Conservation (phyloP, 2,329 filamentous ascomycete species). For the Paramyrothecium sp. region DNA sequence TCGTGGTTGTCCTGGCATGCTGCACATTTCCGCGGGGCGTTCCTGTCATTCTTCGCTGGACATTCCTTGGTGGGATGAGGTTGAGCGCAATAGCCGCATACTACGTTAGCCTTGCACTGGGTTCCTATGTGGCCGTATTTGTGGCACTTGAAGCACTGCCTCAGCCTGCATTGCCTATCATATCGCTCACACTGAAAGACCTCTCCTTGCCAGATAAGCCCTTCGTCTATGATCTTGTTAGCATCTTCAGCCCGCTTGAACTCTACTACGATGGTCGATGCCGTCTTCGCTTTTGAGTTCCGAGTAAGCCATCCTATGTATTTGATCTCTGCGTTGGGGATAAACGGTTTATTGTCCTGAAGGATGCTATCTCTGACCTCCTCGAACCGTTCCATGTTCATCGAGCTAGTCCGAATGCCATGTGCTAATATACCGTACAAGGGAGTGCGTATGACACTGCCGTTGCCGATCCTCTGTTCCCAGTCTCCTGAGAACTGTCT, state of each 20-base stretch:
- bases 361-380: constrained; percentile 2
- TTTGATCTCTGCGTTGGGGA: not conserved
- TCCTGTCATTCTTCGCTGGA: not conserved
- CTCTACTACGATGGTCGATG: constrained; percentile 5
- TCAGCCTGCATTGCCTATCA: constrained; percentile 4
- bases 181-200: constrained; percentile 5
- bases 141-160: constrained; percentile 7
- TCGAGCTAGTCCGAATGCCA: constrained; percentile 3
- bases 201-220: constrained; percentile 3
- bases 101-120: constrained; percentile 7
- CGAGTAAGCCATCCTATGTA: not conserved
- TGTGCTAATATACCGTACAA: constrained; percentile 2
- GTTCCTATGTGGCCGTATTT: constrained; percentile 10
- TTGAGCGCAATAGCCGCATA: constrained; percentile 7
- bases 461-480: not conserved
- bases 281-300: not conserved
- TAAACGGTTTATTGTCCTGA: constrained; percentile 2
- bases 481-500: not conserved
- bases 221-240: constrained; percentile 5
- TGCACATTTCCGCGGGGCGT: not conserved
- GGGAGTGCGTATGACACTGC: not conserved
- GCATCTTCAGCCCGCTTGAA: constrained; percentile 1
- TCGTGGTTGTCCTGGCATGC: not conserved
- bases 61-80: not conserved
- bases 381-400: constrained; percentile 2